These are phyloP conservation scores for Thalia dealbata DNA, from an alignment of 176 grass and related monocot species.

Conservation along the genomic window DNA sequence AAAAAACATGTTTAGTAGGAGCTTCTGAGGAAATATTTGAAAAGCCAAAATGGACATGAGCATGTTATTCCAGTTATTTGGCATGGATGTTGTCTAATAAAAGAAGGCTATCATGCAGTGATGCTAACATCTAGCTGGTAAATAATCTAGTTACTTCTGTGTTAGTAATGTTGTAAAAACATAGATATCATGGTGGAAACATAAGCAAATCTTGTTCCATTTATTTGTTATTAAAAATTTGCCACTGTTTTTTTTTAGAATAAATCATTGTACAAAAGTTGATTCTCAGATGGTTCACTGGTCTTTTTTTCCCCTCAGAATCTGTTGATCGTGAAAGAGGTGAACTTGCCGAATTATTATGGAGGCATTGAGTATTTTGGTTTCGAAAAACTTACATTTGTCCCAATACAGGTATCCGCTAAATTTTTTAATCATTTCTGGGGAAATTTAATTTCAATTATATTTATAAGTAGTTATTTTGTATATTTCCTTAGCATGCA, in stretches of 20 bases:
- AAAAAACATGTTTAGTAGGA: background rate
- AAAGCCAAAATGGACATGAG: background rate
- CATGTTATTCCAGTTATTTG: background rate
- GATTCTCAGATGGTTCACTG: background rate
- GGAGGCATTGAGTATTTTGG: conserved; percentile 76
- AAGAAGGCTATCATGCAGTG: background rate
- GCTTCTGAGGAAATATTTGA: background rate
- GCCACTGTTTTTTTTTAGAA: background rate
- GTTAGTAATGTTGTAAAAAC: background rate
- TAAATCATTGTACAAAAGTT: background rate
- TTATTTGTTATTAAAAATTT: background rate
- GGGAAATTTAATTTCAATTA: background rate
- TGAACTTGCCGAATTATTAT: conserved; percentile 62
- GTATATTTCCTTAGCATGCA: background rate
- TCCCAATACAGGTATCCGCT: conserved; percentile 77
- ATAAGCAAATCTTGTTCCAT: background rate
- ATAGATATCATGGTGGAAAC: background rate
- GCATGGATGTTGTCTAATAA: background rate
- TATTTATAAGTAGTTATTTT: background rate
- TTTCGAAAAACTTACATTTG: conserved; percentile 95
- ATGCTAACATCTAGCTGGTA: background rate
- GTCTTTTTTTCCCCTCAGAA: conserved; percentile 45
- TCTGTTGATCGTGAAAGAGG: conserved; percentile 72
- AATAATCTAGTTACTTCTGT: background rate
- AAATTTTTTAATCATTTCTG: background rate